phyloP scores from a whole-genome alignment of 371 early-diverging fungal species.

The Mucor mucedo region DNA sequence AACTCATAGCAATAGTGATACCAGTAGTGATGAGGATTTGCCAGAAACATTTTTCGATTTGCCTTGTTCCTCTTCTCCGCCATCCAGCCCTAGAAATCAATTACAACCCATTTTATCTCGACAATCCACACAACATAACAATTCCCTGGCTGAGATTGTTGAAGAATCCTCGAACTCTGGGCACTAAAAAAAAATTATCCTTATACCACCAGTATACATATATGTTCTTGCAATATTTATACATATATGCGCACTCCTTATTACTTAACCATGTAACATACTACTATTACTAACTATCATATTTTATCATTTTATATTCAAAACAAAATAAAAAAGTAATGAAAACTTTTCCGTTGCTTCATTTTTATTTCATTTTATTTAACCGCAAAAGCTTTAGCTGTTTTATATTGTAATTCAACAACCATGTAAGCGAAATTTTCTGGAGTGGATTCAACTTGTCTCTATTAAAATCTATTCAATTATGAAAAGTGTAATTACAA shows the following conservation, averaged over 20 bases:
- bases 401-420: too few species aligned
- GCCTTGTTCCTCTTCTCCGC: slow-evolving; percentile 17
- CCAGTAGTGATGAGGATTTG: slow-evolving; percentile 11
- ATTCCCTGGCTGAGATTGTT: slow-evolving; percentile 19
- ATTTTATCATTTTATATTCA: background rate
- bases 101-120: slow-evolving; percentile 23
- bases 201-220: too few species aligned
- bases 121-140: slow-evolving; percentile 29
- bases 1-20: slow-evolving; percentile 4
- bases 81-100: slow-evolving; percentile 11
- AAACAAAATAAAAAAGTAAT: background rate
- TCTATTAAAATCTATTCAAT: too few species aligned
- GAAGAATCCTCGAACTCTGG: slow-evolving; percentile 20
- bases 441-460: too few species aligned
- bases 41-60: slow-evolving; percentile 12
- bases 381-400: too few species aligned
- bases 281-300: too few species aligned
- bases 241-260: background rate
- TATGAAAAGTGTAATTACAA: too few species aligned
- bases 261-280: too few species aligned
- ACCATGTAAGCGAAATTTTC: too few species aligned
- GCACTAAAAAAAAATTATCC: background rate
- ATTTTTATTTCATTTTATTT: background rate
- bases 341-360: background rate
- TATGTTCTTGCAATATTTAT: background rate